Percentiles rank a stretch among this genome's conserved stretches.
Conservation (phyloP, 495 filamentous ascomycete genomes). For the Usnea hakonensis region DNA sequence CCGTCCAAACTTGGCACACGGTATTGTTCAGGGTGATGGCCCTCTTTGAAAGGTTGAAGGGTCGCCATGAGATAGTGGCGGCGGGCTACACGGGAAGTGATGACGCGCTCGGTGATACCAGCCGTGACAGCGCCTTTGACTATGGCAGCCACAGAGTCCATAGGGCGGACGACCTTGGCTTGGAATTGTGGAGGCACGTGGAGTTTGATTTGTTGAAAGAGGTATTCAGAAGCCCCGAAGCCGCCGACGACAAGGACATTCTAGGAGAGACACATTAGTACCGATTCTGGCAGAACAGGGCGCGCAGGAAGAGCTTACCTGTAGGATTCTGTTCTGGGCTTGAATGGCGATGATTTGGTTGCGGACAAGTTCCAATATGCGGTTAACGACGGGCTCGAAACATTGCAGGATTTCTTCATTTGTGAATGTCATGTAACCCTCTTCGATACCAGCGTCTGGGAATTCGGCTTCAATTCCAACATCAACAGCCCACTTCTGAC, state of each 20-base stretch:
- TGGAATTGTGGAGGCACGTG: slow-evolving; percentile 74
- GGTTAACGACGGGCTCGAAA: slow-evolving; percentile 72
- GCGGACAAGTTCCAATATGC: slow-evolving; percentile 66
- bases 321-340: slow-evolving; percentile 61
- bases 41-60: slow-evolving; percentile 96
- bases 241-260: slow-evolving; percentile 74
- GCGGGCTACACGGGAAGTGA: slow-evolving; percentile 95
- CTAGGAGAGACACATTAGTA: slow-evolving; percentile 31
- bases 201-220: slow-evolving; percentile 76
- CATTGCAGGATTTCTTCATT: slow-evolving; percentile 77
- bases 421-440: slow-evolving; percentile 77
- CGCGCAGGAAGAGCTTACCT: slow-evolving; percentile 42
- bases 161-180: slow-evolving; percentile 71
- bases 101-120: slow-evolving; percentile 91
- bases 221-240: slow-evolving; percentile 74
- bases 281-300: background rate
- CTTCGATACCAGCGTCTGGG: slow-evolving; percentile 70
- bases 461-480: slow-evolving; percentile 73
- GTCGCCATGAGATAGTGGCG: slow-evolving; percentile 99
- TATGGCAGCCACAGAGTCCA: slow-evolving; percentile 76
- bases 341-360: slow-evolving; percentile 80
- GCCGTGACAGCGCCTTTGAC: slow-evolving; percentile 78
- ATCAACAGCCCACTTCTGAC: slow-evolving; percentile 78
- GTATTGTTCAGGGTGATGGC: slow-evolving; percentile 96
- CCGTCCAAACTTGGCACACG: slow-evolving; percentile 93